Evolutionary conservation across 169 alveolate genomes (phyloP).

Genomic region (Plasmodium coatneyi): DNA sequence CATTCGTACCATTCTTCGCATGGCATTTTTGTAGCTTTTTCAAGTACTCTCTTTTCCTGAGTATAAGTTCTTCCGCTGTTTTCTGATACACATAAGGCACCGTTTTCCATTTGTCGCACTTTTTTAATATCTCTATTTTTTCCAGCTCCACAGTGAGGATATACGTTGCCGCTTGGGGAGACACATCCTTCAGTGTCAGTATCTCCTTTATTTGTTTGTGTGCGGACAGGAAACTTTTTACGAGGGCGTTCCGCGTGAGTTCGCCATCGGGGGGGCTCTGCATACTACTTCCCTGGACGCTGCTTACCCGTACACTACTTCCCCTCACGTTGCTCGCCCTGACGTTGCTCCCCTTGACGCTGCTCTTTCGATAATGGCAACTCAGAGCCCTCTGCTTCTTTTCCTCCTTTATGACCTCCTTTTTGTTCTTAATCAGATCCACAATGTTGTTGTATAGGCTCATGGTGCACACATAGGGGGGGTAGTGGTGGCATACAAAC

Average conservation of each 20-base stretch:
- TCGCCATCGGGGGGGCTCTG: neutral
- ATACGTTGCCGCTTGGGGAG: constrained; percentile 8
- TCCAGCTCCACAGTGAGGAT: constrained; percentile 6
- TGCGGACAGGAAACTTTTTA: constrained; percentile 21
- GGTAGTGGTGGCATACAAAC: too few species aligned
- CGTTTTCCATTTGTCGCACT: constrained; percentile 19
- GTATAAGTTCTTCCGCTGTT: constrained; percentile 25
- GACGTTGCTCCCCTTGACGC: neutral
- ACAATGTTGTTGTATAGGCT: constrained; percentile 25
- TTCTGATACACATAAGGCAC: constrained; percentile 54
- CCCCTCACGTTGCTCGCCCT: too few species aligned
- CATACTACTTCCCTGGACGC: neutral
- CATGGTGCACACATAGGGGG: constrained; percentile 1
- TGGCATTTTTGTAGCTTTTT: neutral
- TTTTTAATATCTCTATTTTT: constrained; percentile 14
- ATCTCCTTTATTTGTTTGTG: constrained; percentile 38
- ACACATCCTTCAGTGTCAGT: constrained; percentile 12
- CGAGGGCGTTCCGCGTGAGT: neutral
- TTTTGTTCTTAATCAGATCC: constrained; percentile 17
- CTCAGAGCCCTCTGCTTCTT: constrained; percentile 5
- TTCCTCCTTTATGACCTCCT: constrained; percentile 32
- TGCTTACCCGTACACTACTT: neutral
- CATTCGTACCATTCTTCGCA: neutral
- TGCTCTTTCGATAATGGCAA: neutral
- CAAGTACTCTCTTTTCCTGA: constrained; percentile 18